These are phyloP conservation scores for Chrysopogon serrulatus DNA, from an alignment of 176 grass and related monocot genomes.

Conservation along the genomic window DNA sequence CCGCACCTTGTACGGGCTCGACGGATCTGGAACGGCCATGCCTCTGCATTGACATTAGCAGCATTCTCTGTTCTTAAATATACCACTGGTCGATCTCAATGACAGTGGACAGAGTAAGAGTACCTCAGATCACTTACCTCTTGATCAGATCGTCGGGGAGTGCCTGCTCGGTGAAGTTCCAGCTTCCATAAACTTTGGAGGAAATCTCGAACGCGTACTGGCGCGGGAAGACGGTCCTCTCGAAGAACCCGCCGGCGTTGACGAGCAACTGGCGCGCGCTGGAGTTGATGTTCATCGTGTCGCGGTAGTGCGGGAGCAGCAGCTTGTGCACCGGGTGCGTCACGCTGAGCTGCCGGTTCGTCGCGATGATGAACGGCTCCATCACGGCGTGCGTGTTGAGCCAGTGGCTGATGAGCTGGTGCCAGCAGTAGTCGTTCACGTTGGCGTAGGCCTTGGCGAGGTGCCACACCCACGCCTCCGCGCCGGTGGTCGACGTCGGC, in stretches of 20 bases:
- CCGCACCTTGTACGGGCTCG: conserved; percentile 33
- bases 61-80: too few species aligned
- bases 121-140: too few species aligned
- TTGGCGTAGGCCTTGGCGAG: conserved; percentile 2
- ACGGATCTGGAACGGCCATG: conserved; percentile 1
- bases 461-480: neutral
- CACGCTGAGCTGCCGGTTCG: conserved; percentile 19
- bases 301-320: neutral
- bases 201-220: conserved; percentile 25
- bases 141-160: neutral
- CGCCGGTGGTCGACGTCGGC: neutral
- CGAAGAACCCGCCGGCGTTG: conserved; percentile 39
- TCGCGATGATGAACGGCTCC: conserved; percentile 2
- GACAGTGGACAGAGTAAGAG: too few species aligned
- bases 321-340: conserved; percentile 2
- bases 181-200: neutral
- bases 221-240: conserved; percentile 27
- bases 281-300: conserved; percentile 22
- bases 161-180: conserved; percentile 9
- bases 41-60: too few species aligned
- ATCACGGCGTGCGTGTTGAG: conserved; percentile 20
- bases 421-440: conserved; percentile 8
- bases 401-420: conserved; percentile 16
- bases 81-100: too few species aligned
- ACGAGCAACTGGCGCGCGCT: conserved; percentile 24